These are phyloP conservation scores for Chlorella variabilis DNA, from an alignment of 163 green algal genomes.

Conservation along the genomic window DNA sequence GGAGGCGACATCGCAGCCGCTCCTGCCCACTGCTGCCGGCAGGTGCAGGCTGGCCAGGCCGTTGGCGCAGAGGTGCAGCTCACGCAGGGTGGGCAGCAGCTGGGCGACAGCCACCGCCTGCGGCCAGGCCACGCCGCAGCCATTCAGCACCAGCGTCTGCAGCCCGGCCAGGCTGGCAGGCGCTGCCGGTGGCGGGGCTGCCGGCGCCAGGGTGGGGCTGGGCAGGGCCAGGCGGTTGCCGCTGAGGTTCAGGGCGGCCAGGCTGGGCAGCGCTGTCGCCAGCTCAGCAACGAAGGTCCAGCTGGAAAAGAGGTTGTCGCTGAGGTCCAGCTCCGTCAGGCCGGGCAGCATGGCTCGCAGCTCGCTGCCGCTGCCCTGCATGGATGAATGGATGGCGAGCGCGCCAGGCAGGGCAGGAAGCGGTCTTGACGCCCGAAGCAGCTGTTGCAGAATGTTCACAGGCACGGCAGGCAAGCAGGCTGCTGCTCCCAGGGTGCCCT, in stretches of 20 bases:
- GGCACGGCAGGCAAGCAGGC: too few relatives aligned
- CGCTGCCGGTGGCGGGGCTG: background rate
- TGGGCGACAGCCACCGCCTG: conserved; percentile 51
- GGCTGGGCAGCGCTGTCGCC: conserved; percentile 38
- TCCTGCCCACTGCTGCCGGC: background rate
- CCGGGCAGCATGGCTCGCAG: background rate
- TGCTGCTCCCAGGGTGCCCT: too few relatives aligned
- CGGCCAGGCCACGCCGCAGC: conserved; percentile 61
- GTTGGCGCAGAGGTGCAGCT: conserved; percentile 78
- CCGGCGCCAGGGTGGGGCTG: background rate
- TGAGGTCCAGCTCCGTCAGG: conserved; percentile 26
- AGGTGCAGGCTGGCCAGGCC: conserved; percentile 54
- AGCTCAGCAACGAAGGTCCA: conserved; percentile 52
- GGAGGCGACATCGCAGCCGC: background rate
- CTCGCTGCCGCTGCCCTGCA: background rate
- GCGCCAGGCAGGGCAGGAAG: background rate
- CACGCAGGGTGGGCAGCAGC: conserved; percentile 61
- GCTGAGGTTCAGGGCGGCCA: conserved; percentile 55
- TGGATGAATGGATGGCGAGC: background rate
- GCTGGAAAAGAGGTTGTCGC: conserved; percentile 46
- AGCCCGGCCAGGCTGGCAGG: conserved; percentile 51
- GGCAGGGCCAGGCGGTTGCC: conserved; percentile 40
- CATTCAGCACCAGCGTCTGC: conserved; percentile 71
- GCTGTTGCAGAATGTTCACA: too few relatives aligned
- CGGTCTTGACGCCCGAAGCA: too few relatives aligned